Evolutionary conservation across 805 yeast species (phyloP).

Genomic region (Ogataea degrootiae): DNA sequence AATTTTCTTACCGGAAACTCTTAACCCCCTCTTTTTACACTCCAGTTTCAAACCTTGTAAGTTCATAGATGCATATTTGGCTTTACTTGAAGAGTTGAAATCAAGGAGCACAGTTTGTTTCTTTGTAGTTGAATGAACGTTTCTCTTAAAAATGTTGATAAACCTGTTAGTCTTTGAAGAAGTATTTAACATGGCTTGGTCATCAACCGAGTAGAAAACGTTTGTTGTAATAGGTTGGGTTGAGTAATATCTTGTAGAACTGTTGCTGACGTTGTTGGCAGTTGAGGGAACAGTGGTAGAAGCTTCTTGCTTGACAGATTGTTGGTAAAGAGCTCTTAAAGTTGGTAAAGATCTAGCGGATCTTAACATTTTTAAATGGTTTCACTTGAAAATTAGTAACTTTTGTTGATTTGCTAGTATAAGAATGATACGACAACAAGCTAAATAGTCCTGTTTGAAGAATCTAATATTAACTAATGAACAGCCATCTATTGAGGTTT

Average conservation of each 20-base stretch:
- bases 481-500: too few species aligned
- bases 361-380: slow-evolving; percentile 23
- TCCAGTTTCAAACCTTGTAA: slow-evolving; percentile 52
- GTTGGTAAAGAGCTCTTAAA: slow-evolving; percentile 26
- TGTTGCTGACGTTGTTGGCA: not conserved
- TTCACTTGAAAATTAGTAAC: not conserved
- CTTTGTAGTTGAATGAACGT: slow-evolving; percentile 32
- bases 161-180: not conserved
- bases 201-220: slow-evolving; percentile 6
- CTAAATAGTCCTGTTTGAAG: too few species aligned
- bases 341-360: slow-evolving; percentile 31
- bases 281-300: not conserved
- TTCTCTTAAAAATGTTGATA: slow-evolving; percentile 21
- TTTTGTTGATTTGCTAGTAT: not conserved
- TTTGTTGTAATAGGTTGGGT: slow-evolving; percentile 3
- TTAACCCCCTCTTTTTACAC: slow-evolving; percentile 55
- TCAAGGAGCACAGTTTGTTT: slow-evolving; percentile 28
- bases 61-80: slow-evolving; percentile 38
- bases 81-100: slow-evolving; percentile 9
- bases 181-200: not conserved
- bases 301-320: slow-evolving; percentile 14
- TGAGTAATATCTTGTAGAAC: slow-evolving; percentile 8
- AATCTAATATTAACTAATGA: too few species aligned
- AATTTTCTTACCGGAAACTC: slow-evolving; percentile 55
- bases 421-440: too few species aligned